These are phyloP conservation scores for Lipomyces sp. DNA, from an alignment of 805 yeast species.

Conservation along the genomic window DNA sequence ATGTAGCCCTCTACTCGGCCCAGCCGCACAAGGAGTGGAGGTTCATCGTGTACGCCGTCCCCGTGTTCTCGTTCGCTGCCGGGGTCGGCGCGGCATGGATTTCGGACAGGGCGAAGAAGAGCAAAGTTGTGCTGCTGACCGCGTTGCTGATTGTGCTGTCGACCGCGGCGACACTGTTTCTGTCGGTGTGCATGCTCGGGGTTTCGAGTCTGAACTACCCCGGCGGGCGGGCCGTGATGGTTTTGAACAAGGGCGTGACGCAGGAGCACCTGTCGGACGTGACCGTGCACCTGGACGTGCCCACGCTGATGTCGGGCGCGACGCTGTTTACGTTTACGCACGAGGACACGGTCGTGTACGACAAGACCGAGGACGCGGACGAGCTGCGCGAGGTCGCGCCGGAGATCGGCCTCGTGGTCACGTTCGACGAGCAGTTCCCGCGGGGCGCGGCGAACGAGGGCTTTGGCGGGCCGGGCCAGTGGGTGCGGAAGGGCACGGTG, in stretches of 20 bases:
- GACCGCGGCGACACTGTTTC: slow-evolving; percentile 32
- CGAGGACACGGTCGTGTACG: slow-evolving; percentile 50
- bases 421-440: slow-evolving; percentile 35
- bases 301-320: slow-evolving; percentile 85
- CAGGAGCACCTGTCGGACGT: slow-evolving; percentile 29
- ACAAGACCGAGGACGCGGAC: slow-evolving; percentile 62
- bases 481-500: slow-evolving; percentile 46
- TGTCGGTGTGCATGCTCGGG: slow-evolving; percentile 46
- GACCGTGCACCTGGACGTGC: slow-evolving; percentile 69
- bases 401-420: slow-evolving; percentile 51
- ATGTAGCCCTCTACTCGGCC: slow-evolving; percentile 61
- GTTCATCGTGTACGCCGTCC: slow-evolving; percentile 72
- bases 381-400: slow-evolving; percentile 46
- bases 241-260: slow-evolving; percentile 47
- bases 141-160: slow-evolving; percentile 39
- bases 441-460: neutral
- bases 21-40: slow-evolving; percentile 96
- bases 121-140: slow-evolving; percentile 34
- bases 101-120: slow-evolving; percentile 19
- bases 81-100: slow-evolving; percentile 51
- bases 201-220: slow-evolving; percentile 79
- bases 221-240: slow-evolving; percentile 71
- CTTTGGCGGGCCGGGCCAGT: slow-evolving; percentile 30
- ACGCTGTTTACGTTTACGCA: slow-evolving; percentile 63
- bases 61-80: slow-evolving; percentile 61